Conservation (phyloP, 1,284 basidiomycete species). For the Melampsora larici-populina region DNA sequence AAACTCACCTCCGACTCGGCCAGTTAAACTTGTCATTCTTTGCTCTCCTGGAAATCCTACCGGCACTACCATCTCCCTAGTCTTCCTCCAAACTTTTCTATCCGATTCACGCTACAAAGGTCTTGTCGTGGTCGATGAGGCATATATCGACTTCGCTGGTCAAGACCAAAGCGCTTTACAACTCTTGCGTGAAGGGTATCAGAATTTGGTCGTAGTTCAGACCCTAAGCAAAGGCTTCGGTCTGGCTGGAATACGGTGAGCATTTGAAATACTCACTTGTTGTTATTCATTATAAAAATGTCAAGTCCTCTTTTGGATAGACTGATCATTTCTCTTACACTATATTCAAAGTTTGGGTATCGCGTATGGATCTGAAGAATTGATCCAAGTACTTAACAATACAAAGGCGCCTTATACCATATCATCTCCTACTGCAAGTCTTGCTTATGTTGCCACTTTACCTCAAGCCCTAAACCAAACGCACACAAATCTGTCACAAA, state of each 20-base stretch:
- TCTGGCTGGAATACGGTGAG: slow-evolving; percentile 84
- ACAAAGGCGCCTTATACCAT: slow-evolving; percentile 99
- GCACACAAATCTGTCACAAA: slow-evolving; percentile 64
- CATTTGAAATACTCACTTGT: slow-evolving; percentile 5
- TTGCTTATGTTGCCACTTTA: slow-evolving; percentile 75
- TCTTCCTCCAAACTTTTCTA: slow-evolving; percentile 68
- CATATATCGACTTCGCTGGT: slow-evolving; percentile 89
- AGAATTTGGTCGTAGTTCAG: slow-evolving; percentile 88
- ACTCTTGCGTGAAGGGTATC: slow-evolving; percentile 70
- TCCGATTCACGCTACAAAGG: slow-evolving; percentile 81
- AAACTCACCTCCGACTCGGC: slow-evolving; percentile 55
- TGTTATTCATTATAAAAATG: background rate
- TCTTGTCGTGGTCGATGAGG: slow-evolving; percentile 91
- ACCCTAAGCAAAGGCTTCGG: slow-evolving; percentile 96
- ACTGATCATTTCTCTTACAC: background rate
- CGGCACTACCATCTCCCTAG: slow-evolving; percentile 76
- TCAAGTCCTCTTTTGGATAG: background rate
- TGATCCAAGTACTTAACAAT: slow-evolving; percentile 89
- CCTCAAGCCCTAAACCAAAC: slow-evolving; percentile 65
- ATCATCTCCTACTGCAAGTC: slow-evolving; percentile 79
- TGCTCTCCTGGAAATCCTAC: slow-evolving; percentile 98
- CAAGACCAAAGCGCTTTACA: slow-evolving; percentile 63
- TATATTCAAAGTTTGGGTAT: slow-evolving; percentile 69
- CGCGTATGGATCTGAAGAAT: slow-evolving; percentile 78
- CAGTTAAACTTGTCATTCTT: slow-evolving; percentile 85